Conservation (phyloP, 2,329 filamentous ascomycete species). For the Cryphonectria carpinicola region DNA sequence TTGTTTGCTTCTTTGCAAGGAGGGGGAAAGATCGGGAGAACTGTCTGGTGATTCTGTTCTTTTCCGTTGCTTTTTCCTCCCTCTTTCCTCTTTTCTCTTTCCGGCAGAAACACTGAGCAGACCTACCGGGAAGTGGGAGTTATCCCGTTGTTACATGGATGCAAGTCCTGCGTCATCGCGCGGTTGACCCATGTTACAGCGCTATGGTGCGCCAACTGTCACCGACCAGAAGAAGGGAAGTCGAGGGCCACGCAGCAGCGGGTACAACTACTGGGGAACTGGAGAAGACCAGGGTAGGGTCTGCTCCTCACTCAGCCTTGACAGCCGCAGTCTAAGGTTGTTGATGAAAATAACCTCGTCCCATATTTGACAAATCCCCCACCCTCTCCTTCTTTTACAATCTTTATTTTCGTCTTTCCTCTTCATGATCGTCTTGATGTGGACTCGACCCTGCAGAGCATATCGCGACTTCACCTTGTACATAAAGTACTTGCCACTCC, state of each 20-base stretch:
- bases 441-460: background rate
- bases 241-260: background rate
- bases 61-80: background rate
- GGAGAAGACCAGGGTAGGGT: background rate
- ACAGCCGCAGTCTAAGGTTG: background rate
- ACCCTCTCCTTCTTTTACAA: background rate
- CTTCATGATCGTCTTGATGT: slow-evolving; percentile 2
- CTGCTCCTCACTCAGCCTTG: background rate
- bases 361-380: background rate
- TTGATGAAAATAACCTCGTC: slow-evolving; percentile 5
- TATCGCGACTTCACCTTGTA: background rate
- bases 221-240: background rate
- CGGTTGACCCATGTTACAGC: background rate
- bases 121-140: background rate
- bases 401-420: background rate
- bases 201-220: background rate
- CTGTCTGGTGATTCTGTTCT: background rate
- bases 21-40: background rate
- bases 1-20: background rate
- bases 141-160: background rate
- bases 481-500: background rate
- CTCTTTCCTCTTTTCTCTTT: too few species aligned
- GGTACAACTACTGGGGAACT: background rate
- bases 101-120: background rate
- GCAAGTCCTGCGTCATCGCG: background rate